Percentiles rank a stretch among this genome's conserved stretches.
Conservation (phyloP, 2,329 filamentous ascomycete genomes). For the Pseudogymnoascus sp. region DNA sequence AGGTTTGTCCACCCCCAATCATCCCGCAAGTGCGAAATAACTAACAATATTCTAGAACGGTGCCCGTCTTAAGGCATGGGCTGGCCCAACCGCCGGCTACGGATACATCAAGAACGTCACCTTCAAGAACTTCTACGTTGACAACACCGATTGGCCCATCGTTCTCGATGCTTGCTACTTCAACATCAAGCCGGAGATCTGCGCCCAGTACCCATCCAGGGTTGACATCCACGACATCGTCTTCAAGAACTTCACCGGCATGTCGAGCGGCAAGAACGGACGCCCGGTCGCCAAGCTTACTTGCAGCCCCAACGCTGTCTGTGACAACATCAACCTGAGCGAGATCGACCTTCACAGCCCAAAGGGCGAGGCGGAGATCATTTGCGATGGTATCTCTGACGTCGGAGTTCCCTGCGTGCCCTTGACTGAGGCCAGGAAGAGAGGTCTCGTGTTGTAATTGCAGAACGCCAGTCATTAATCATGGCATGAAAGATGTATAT, state of each 20-base stretch:
- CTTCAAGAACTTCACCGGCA: conserved; percentile 51
- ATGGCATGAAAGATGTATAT: conserved; percentile 2
- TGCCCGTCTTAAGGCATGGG: conserved; percentile 54
- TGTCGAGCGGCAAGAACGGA: conserved; percentile 47
- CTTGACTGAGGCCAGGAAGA: background rate
- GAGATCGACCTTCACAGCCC: conserved; percentile 48
- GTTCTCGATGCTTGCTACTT: conserved; percentile 58
- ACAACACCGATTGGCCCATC: conserved; percentile 49
- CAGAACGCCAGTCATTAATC: background rate
- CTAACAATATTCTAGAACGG: conserved; percentile 38
- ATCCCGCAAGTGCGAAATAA: background rate
- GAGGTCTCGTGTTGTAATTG: background rate
- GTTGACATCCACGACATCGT: conserved; percentile 52
- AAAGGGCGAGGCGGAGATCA: conserved; percentile 33
- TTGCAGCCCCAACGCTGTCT: conserved; percentile 50
- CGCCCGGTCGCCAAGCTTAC: conserved; percentile 46
- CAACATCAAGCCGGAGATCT: conserved; percentile 43
- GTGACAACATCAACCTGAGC: conserved; percentile 46
- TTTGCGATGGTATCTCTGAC: conserved; percentile 41
- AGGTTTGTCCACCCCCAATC: conserved; percentile 24
- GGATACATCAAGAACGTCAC: conserved; percentile 56
- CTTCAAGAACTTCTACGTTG: conserved; percentile 52
- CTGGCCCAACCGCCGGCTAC: conserved; percentile 47
- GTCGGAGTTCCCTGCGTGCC: background rate
- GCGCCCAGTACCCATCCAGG: conserved; percentile 44